Base-by-base conservation (phyloP, 306 rosid genomes). In the Trifolium fragiferum region DNA sequence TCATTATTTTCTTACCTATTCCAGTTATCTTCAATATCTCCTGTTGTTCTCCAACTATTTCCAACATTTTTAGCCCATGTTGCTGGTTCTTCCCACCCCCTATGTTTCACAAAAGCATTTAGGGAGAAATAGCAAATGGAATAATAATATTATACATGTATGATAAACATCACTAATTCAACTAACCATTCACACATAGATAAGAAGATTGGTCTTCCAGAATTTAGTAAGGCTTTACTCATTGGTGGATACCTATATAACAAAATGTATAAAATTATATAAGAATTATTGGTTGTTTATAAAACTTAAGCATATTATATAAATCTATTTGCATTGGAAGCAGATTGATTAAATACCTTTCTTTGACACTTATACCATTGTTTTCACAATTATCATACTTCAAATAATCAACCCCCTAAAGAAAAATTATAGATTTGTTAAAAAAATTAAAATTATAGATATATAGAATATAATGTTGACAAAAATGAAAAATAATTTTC, bases 101-200 rank as follows among this genome's bases (percentile, higher is more conserved):
- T 68, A 25, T 27, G 40, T 44, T 67, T 47, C n/a, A 68, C 10
- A 68, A 9, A 25, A 68, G 15, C 14, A 68, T 23, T 25, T 41
- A 44, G 4, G 43, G 55, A 8, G 4, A 43, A 66, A 21, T 14
- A 43, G 5, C 1, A 67, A 67, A 8, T 67, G 8, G 6, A 46
- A 46, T 25, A 37, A 32, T 20, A 66, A 10, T 41, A 67, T 25
- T 1, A 61, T 21, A 12, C 2, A 1, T 71, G 27, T 38, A 6
- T 27, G 13, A 79, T 3, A 54, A 63, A 35, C 69, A 78, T 33
- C 14, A 18, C 21, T 1, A 37, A 19, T 43, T 11, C 6, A n/a
- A 68, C 88, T 89, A 23, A 89, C 95, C 95, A 85, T 84, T 87
- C 95, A 25, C 95, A 89, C 9, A 89, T 38, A 13, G 95, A 89